Percentiles rank a stretch among this genome's conserved stretches.
Evolutionary conservation across 352 stramenopile species (phyloP).

Genomic region (Phytopythium oedochilum): DNA sequence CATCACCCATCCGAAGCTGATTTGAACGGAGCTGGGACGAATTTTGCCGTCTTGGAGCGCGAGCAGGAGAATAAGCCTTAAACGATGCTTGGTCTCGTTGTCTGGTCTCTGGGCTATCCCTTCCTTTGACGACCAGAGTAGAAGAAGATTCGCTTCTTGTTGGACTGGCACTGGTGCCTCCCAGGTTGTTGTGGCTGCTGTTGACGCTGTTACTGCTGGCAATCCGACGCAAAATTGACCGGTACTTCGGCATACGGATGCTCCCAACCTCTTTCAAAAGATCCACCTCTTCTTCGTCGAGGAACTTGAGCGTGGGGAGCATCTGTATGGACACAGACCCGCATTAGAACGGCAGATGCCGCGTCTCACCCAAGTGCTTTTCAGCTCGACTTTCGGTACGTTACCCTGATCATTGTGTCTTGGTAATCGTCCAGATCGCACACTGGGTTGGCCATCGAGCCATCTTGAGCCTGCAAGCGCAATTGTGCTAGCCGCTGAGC

Average conservation of each 20-base stretch:
- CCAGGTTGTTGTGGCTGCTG: neutral
- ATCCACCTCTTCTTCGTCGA: conserved; percentile 69
- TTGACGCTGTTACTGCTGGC: conserved; percentile 10
- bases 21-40: neutral
- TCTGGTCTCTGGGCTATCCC: neutral
- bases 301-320: conserved; percentile 10
- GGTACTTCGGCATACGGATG: conserved; percentile 68
- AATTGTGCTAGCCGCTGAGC: conserved; percentile 46
- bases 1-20: neutral
- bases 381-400: neutral
- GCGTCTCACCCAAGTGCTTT: neutral
- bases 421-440: conserved; percentile 65
- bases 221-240: conserved; percentile 39
- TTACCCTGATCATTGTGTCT: conserved; percentile 33
- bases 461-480: conserved; percentile 53
- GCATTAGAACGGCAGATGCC: neutral
- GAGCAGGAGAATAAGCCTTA: neutral
- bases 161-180: neutral
- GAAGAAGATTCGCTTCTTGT: conserved; percentile 2
- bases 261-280: conserved; percentile 53
- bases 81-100: neutral
- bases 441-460: conserved; percentile 52
- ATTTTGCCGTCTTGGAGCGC: neutral
- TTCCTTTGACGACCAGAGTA: neutral
- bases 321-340: neutral